Conservation (phyloP, 441 rosid genomes). For the Erysimum pusillum region DNA sequence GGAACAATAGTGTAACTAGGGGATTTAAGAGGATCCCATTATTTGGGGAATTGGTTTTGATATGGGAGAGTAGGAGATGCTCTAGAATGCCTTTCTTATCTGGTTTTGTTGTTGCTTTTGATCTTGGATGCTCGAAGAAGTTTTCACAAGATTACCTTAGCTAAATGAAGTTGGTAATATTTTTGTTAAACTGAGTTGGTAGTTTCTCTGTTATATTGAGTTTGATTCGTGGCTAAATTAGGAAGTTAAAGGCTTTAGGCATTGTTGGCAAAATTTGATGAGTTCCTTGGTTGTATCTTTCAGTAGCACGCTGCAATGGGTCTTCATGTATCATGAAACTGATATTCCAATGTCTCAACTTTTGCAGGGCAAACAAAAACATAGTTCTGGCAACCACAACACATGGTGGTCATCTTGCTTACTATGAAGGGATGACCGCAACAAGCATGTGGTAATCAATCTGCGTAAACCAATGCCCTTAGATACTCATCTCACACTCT, state of each 20-base stretch:
- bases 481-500: constrained; percentile 2
- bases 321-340: constrained; percentile 17
- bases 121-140: constrained; percentile 15
- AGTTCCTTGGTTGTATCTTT: constrained; percentile 20
- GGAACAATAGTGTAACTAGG: background rate
- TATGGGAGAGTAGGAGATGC: background rate
- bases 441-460: constrained; percentile 75
- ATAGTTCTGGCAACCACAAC: constrained; percentile 70
- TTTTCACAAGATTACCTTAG: background rate
- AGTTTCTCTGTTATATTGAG: constrained; percentile 10
- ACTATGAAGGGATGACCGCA: constrained; percentile 75
- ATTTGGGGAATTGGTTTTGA: constrained; percentile 12
- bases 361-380: constrained; percentile 72
- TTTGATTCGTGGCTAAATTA: background rate
- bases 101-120: background rate
- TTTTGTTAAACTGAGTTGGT: background rate
- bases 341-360: constrained; percentile 33
- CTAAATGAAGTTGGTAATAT: background rate
- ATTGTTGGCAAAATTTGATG: background rate
- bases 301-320: background rate
- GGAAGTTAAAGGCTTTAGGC: background rate
- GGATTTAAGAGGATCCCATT: constrained; percentile 3
- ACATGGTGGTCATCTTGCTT: constrained; percentile 92
- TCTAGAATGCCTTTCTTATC: background rate
- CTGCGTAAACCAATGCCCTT: background rate